Percentiles rank a stretch among this genome's conserved stretches.
phyloP scores from a whole-genome alignment of 164 flowering plant genomes.

The Aristolochia contorta region DNA sequence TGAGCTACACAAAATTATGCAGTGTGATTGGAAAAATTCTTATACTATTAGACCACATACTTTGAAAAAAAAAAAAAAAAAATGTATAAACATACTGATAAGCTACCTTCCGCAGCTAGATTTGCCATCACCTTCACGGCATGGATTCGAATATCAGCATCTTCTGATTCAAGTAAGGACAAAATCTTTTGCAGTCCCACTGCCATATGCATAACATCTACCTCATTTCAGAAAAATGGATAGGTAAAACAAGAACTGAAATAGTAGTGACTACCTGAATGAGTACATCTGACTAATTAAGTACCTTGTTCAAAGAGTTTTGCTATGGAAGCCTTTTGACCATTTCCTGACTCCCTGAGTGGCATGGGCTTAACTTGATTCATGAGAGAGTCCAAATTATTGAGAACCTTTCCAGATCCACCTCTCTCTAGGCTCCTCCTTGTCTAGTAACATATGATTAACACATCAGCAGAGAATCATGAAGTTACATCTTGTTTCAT shows the following conservation, averaged over 20 bases:
- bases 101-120: constrained; percentile 90
- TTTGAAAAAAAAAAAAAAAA: no score
- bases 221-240: neutral
- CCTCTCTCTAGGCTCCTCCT: constrained; percentile 61
- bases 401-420: constrained; percentile 27
- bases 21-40: no score
- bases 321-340: constrained; percentile 70
- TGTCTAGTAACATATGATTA: constrained; percentile 35
- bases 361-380: constrained; percentile 47
- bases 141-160: constrained; percentile 85
- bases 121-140: constrained; percentile 99
- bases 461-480: neutral
- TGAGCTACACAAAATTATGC: no score
- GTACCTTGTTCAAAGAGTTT: constrained; percentile 49
- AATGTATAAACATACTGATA: no score
- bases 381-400: constrained; percentile 43
- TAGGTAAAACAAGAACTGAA: neutral
- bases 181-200: constrained; percentile 97
- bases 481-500: neutral
- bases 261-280: neutral
- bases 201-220: constrained; percentile 19
- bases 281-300: neutral
- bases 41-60: no score
- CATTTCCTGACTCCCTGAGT: constrained; percentile 37
- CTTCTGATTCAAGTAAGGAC: constrained; percentile 89